phyloP scores from a whole-genome alignment of 352 stramenopile genomes.

The Globisporangium apiculatum region DNA sequence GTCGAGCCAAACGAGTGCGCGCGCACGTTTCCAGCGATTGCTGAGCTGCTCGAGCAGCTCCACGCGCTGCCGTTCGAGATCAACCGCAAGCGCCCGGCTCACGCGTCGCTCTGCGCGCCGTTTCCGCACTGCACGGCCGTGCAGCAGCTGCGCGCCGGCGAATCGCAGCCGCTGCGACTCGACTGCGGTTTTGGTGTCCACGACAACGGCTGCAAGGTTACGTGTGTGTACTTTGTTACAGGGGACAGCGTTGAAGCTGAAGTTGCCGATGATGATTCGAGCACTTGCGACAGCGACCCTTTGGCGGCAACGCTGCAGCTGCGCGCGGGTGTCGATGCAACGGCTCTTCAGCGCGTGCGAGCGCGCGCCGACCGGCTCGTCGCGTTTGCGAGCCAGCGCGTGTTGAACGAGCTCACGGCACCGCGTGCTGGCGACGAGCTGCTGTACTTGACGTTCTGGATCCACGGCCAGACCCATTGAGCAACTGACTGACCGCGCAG shows the following conservation, averaged over 20 bases:
- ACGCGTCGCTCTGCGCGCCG: slow-evolving; percentile 48
- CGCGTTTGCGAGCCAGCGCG: slow-evolving; percentile 56
- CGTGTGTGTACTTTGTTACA: slow-evolving; percentile 69
- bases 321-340: not conserved
- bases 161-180: slow-evolving; percentile 46
- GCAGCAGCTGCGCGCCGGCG: slow-evolving; percentile 30
- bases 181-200: slow-evolving; percentile 63
- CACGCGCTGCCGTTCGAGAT: slow-evolving; percentile 77
- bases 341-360: slow-evolving; percentile 20
- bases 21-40: slow-evolving; percentile 53
- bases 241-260: slow-evolving; percentile 14
- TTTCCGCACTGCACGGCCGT: slow-evolving; percentile 60
- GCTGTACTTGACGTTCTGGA: slow-evolving; percentile 76
- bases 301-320: slow-evolving; percentile 12
- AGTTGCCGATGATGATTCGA: slow-evolving; percentile 20
- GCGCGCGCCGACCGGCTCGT: slow-evolving; percentile 47
- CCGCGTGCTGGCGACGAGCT: slow-evolving; percentile 18
- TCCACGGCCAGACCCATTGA: slow-evolving; percentile 46
- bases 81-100: slow-evolving; percentile 51
- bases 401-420: slow-evolving; percentile 60
- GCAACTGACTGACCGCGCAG: too few relatives aligned
- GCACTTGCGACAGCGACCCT: too few relatives aligned
- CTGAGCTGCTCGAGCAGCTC: slow-evolving; percentile 68
- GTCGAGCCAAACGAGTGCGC: slow-evolving; percentile 49
- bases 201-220: slow-evolving; percentile 76